Base-by-base conservation (phyloP, 441 rosid species). In the Mallotus japonicus region DNA sequence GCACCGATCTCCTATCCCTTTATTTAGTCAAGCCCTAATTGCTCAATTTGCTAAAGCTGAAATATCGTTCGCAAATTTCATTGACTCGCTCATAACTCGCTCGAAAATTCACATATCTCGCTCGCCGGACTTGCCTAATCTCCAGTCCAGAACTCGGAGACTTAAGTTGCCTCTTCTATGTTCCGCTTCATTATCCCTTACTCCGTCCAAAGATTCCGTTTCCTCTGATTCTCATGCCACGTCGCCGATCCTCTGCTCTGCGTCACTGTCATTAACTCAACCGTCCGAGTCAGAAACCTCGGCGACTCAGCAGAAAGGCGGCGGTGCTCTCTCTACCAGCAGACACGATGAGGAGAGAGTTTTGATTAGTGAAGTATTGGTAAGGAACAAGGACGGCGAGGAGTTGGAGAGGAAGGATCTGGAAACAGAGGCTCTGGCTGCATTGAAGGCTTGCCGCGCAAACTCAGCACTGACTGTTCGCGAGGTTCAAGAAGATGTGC, bases 401-500 rank as follows among this genome's bases (percentile, higher is more conserved):
- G 93, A 91, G 78, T 88, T 92, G 1, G 99, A 92, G 86, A 91
- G 89, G 84, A 92, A 91, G 82, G 97, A 91, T 69, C 85, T 95
- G 20, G 98, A 91, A 83, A 76, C 73, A 69, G 98, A 95, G 80
- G 99, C 95, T 0, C 71, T 95, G 71, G 83, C 87, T 20, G 97
- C 92, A 3, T 81, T 95, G 71, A 92, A 90, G 73, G 91, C 95
- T 24, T 87, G 90, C 81, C 73, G 95, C 55, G 83, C 98, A 14
- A 91, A 92, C 76, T 95, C 99, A 1, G 98, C 95, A 13, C 84
- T 91, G 51, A 91, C 97, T 0, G 88, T 85, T 5, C 73, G 87
- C 3, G 99, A 95, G 83, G 93, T 95, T 42, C 95, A 95, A 64
- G 98, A 95, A 72, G 98, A 92, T 77, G 96, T 95, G 24, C 93